Evolutionary conservation across 768 basidiomycete genomes (phyloP), one percentile per base, ranked within the genome.

Genomic region (Pleurotus tuber-regium): DNA sequence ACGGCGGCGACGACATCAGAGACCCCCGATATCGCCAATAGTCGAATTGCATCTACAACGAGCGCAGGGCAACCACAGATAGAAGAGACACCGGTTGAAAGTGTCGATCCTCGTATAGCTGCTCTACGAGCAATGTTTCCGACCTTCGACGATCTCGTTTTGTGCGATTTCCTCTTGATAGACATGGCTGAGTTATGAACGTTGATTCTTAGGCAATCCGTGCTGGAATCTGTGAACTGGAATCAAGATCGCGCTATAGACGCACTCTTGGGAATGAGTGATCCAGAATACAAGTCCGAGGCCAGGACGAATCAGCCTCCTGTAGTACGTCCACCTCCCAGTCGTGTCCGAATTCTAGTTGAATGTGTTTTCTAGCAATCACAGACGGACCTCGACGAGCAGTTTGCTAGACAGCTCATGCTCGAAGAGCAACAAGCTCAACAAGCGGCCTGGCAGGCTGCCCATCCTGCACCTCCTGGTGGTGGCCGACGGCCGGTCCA

Each of bases 201-300:
- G 47, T 43, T 44, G 51, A 30, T 26, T 14, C 43, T 3, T 36
- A 88, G 86, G 33, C 75, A 76, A 61, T 84, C 83, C 6, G 85
- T 94, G 0, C 72, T 94, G 41, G 81, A 90, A 53, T 86, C 85
- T 4, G 86, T 86, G 4, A 61, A 71, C n/a, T 77, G 84, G 9
- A 71, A 89, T 57, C 82, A 90, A 56, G 89, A 89, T 55, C 77
- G 75, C 24, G 91, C 91, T 4, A 76, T 92, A 50, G 90, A 93
- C 59, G 69, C 76, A 1, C 73, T 94, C 7, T 77, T 94, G 5
- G 86, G 84, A 8, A 92, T 94, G 91, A 91, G 78, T 67, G 92
- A 94, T 68, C 90, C 90, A 1, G 75, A 83, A 5, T 92, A 87
- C 61, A 74, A 62, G 51, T 23, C 55, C 16, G 48, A 36, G 16